Evolutionary conservation across 352 stramenopile species (phyloP).

Genomic region (Pythium guiyangense): DNA sequence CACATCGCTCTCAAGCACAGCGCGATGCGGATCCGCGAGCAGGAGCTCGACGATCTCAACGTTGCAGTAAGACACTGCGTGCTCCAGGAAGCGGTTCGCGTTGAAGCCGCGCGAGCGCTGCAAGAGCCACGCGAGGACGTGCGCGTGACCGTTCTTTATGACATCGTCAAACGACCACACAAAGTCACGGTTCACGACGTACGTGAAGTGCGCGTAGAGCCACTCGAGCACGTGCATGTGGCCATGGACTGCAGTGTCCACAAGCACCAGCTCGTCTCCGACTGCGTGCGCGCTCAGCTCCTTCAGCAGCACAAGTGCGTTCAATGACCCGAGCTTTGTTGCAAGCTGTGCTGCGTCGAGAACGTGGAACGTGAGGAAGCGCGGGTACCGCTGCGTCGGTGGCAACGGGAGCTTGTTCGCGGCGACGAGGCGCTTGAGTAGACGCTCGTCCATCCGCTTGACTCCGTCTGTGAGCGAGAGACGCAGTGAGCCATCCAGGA

Average conservation of each 20-base stretch:
- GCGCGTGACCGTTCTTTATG: too few species aligned
- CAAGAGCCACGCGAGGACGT: background rate
- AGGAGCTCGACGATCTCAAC: background rate
- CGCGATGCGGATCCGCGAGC: background rate
- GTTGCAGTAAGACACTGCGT: background rate
- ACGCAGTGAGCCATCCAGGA: background rate
- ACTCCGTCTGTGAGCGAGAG: background rate
- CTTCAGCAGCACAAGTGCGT: background rate
- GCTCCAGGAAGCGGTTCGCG: too few species aligned
- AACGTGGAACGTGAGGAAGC: background rate
- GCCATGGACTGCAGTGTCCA: too few species aligned
- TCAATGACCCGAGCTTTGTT: background rate
- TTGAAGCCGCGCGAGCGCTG: too few species aligned
- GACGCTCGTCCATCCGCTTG: background rate
- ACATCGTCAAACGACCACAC: background rate
- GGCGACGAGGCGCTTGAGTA: background rate
- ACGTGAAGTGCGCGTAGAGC: background rate
- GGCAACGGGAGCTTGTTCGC: too few species aligned
- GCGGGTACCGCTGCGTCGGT: background rate
- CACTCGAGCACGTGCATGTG: background rate
- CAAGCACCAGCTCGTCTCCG: background rate
- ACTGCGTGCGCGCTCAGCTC: background rate
- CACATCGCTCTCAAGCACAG: background rate
- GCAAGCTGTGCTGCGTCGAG: background rate
- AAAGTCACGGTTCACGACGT: background rate